A percentile compares a stretch with the other conserved stretches of the same genome.
Conservation (phyloP, 2,329 filamentous ascomycete species). For the Aspergillus sp. region DNA sequence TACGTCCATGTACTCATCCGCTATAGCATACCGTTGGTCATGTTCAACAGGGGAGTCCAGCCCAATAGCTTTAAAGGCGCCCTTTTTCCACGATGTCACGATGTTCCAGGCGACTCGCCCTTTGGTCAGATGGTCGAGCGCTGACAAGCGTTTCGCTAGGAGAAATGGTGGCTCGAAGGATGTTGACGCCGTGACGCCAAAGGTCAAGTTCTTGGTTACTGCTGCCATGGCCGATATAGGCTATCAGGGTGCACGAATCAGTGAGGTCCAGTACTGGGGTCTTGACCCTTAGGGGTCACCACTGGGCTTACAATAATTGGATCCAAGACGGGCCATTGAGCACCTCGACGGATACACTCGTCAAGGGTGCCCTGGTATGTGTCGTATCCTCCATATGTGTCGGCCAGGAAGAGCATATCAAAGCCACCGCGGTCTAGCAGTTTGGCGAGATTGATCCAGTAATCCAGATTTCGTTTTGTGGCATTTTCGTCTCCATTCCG, state of each 20-base stretch:
- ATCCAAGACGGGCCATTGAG: slow-evolving; percentile 66
- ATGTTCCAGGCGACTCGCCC: slow-evolving; percentile 67
- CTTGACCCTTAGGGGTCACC: no score
- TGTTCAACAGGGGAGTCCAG: slow-evolving; percentile 59
- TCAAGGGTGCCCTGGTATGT: slow-evolving; percentile 61
- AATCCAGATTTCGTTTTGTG: slow-evolving; percentile 59
- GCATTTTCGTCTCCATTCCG: slow-evolving; percentile 25
- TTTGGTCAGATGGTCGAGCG: slow-evolving; percentile 61
- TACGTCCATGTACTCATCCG: slow-evolving; percentile 62
- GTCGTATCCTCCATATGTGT: slow-evolving; percentile 65
- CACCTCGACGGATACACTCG: slow-evolving; percentile 60
- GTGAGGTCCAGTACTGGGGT: no score
- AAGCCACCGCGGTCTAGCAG: slow-evolving; percentile 62
- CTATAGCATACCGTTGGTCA: slow-evolving; percentile 61
- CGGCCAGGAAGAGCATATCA: slow-evolving; percentile 65
- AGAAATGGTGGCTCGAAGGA: slow-evolving; percentile 64
- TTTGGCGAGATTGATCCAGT: slow-evolving; percentile 65
- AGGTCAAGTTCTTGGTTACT: slow-evolving; percentile 63
- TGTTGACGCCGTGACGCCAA: slow-evolving; percentile 63
- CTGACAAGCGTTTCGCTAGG: slow-evolving; percentile 62
- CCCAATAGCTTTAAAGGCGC: slow-evolving; percentile 63
- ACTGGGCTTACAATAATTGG: slow-evolving; percentile 55
- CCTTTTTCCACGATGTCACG: slow-evolving; percentile 63
- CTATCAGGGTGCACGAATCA: slow-evolving; percentile 29
- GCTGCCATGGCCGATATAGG: slow-evolving; percentile 66